Conservation (phyloP, 2,329 filamentous ascomycete species). For the Arthrobotrys megalospora region DNA sequence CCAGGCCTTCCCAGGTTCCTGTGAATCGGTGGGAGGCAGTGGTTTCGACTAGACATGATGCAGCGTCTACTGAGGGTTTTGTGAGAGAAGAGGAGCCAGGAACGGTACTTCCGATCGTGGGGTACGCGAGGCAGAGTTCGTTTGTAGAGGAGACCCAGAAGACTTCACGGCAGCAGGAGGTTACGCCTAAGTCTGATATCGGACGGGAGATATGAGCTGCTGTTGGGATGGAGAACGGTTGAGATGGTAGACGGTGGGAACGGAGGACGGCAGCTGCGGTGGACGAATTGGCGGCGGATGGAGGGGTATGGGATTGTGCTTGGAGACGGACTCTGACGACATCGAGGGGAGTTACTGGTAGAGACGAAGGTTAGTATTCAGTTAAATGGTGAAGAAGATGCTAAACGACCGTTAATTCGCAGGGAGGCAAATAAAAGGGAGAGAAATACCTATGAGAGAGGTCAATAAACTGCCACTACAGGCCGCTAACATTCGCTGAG, state of each 20-base stretch:
- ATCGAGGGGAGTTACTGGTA: conserved; percentile 89
- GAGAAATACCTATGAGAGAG: conserved; percentile 81
- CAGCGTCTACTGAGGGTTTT: conserved; percentile 67
- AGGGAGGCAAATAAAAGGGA: conserved; percentile 11
- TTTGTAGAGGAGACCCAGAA: conserved; percentile 93
- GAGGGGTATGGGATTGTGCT: conserved; percentile 75
- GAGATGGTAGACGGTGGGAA: conserved; percentile 68
- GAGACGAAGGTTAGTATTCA: conserved; percentile 36
- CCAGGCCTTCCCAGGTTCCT: conserved; percentile 90
- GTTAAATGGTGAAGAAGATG: not conserved
- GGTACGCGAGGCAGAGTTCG: conserved; percentile 83
- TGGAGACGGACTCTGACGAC: conserved; percentile 96
- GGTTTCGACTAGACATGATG: conserved; percentile 89
- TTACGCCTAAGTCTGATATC: conserved; percentile 86
- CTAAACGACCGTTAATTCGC: conserved; percentile 35
- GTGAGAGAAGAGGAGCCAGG: conserved; percentile 68
- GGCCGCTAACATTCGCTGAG: conserved; percentile 94
- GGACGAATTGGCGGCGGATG: conserved; percentile 24
- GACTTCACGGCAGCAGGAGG: conserved; percentile 94
- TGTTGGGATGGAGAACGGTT: conserved; percentile 72
- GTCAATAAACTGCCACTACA: conserved; percentile 91
- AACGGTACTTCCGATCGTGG: conserved; percentile 69
- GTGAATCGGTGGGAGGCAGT: conserved; percentile 85
- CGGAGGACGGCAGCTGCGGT: conserved; percentile 4
- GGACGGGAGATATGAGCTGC: conserved; percentile 77